These are phyloP conservation scores for Lepidium aucheri DNA, from an alignment of 345 rosid genomes.

Conservation along the genomic window DNA sequence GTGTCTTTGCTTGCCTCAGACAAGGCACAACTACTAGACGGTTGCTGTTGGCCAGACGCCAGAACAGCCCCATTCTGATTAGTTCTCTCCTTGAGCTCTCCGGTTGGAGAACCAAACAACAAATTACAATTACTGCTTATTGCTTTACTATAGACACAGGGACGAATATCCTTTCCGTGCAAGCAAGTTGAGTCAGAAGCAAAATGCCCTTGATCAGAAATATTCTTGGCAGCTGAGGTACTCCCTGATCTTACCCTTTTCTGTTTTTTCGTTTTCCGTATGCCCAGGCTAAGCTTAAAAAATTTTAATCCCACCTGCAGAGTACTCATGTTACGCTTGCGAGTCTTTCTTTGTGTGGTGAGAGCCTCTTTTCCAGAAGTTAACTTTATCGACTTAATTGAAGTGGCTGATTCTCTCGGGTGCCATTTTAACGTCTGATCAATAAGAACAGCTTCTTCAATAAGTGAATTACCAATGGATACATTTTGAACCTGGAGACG, in stretches of 20 bases:
- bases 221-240: slow-evolving; percentile 9
- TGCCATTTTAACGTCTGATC: slow-evolving; percentile 17
- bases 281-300: slow-evolving; percentile 35
- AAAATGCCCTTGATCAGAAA: slow-evolving; percentile 35
- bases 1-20: slow-evolving; percentile 7
- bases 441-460: slow-evolving; percentile 23
- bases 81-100: slow-evolving; percentile 33
- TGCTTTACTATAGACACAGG: slow-evolving; percentile 4
- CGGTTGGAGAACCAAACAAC: slow-evolving; percentile 8
- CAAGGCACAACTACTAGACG: slow-evolving; percentile 3
- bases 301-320: slow-evolving; percentile 38
- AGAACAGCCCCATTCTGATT: slow-evolving; percentile 41
- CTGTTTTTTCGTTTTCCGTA: slow-evolving; percentile 43
- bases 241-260: slow-evolving; percentile 34
- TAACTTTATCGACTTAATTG: slow-evolving; percentile 6
- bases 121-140: slow-evolving; percentile 11
- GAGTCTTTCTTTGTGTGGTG: slow-evolving; percentile 35
- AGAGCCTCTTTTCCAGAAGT: slow-evolving; percentile 18
- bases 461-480: slow-evolving; percentile 3
- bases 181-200: slow-evolving; percentile 15
- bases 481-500: slow-evolving; percentile 31
- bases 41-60: slow-evolving; percentile 26
- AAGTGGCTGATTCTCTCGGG: neutral
- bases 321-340: slow-evolving; percentile 26
- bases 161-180: slow-evolving; percentile 20